Evolutionary conservation across 495 filamentous ascomycete species (phyloP).

Genomic region (Lasiosphaeris hirsuta): DNA sequence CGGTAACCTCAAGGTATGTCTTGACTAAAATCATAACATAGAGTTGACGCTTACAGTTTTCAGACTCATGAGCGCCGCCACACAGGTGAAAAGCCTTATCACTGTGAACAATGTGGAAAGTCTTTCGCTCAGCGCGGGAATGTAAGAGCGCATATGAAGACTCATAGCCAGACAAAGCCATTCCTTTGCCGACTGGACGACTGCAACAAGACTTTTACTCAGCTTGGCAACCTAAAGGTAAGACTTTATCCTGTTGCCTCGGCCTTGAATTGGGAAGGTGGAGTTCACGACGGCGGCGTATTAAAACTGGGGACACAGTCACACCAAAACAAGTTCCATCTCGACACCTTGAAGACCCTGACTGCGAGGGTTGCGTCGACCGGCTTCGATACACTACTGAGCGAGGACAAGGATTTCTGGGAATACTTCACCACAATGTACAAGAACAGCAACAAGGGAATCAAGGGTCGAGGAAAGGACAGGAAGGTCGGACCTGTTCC

Average conservation of each 20-base stretch:
- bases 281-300: background rate
- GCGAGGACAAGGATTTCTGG: conserved; percentile 74
- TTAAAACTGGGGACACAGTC: conserved; percentile 49
- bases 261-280: too few species aligned
- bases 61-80: conserved; percentile 32
- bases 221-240: conserved; percentile 87
- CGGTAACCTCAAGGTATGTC: conserved; percentile 78
- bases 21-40: background rate
- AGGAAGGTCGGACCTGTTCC: conserved; percentile 47
- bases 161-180: conserved; percentile 72
- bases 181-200: conserved; percentile 77
- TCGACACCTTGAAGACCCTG: conserved; percentile 64
- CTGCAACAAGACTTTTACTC: conserved; percentile 83
- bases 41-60: conserved; percentile 7
- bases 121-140: conserved; percentile 88
- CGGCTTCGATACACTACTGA: conserved; percentile 58
- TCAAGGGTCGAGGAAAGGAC: conserved; percentile 91
- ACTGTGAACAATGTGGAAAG: conserved; percentile 78
- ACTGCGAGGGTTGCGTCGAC: conserved; percentile 67
- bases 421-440: conserved; percentile 83
- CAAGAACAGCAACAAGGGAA: conserved; percentile 97
- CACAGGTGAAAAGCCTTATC: conserved; percentile 78
- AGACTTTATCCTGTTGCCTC: background rate
- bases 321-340: conserved; percentile 93
- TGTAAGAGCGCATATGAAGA: conserved; percentile 80